These are phyloP conservation scores for Trypanosoma brucei DNA, from an alignment of 208 protist genomes.

Conservation along the genomic window DNA sequence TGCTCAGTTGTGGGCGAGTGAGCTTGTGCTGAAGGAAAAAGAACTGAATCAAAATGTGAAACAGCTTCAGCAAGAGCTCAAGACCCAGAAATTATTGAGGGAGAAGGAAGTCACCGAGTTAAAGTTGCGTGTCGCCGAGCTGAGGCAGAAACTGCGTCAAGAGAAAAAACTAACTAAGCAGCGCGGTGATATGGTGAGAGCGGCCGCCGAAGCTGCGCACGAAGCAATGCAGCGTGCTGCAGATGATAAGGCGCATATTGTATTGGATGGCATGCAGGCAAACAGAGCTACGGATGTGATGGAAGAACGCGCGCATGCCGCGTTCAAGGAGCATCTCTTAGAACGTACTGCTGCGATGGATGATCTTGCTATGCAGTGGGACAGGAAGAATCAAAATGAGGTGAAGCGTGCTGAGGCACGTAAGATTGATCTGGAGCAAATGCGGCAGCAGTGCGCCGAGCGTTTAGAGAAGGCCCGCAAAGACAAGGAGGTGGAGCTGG, in stretches of 20 bases:
- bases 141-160: constrained; percentile 64
- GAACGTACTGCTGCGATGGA: constrained; percentile 70
- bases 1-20: constrained; percentile 86
- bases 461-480: constrained; percentile 53
- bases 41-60: constrained; percentile 92
- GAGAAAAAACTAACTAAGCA: constrained; percentile 63
- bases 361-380: constrained; percentile 64
- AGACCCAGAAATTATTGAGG: constrained; percentile 60
- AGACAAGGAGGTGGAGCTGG: constrained; percentile 41
- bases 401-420: constrained; percentile 67
- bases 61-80: constrained; percentile 84
- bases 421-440: constrained; percentile 83
- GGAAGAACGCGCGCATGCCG: constrained; percentile 46
- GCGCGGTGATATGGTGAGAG: constrained; percentile 63
- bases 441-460: constrained; percentile 68
- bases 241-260: constrained; percentile 37
- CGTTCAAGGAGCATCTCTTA: constrained; percentile 66
- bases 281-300: constrained; percentile 35
- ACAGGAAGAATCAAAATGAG: constrained; percentile 69
- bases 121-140: constrained; percentile 40
- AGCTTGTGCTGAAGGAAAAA: constrained; percentile 77
- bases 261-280: constrained; percentile 30
- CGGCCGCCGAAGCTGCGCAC: constrained; percentile 49
- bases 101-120: constrained; percentile 81
- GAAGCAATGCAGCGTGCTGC: constrained; percentile 64